Evolutionary conservation across 495 filamentous ascomycete genomes (phyloP).

Genomic region (Collariella sp.): DNA sequence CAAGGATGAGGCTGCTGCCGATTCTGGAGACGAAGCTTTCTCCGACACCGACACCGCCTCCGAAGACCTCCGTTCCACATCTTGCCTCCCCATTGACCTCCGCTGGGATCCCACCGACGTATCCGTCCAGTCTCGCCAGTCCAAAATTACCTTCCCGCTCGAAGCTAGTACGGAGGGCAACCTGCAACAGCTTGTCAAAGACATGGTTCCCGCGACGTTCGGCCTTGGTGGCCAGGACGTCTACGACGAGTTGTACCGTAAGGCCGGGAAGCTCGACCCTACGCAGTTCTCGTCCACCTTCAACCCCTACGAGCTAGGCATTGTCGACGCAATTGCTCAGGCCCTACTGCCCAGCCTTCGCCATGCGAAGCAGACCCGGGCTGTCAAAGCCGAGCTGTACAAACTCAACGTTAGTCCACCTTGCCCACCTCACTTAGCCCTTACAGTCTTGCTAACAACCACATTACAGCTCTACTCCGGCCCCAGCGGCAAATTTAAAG

Average conservation of each 20-base stretch:
- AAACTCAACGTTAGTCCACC: conserved; percentile 44
- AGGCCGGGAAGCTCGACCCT: conserved; percentile 42
- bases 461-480: conserved; percentile 33
- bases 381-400: conserved; percentile 43
- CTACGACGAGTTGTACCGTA: conserved; percentile 42
- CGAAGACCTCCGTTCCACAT: not conserved
- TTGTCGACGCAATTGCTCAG: conserved; percentile 43
- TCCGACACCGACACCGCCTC: not conserved
- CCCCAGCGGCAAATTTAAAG: conserved; percentile 43
- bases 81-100: not conserved
- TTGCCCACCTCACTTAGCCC: conserved; percentile 11
- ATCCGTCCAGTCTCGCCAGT: not conserved
- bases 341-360: conserved; percentile 36
- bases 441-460: conserved; percentile 10
- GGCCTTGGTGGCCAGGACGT: conserved; percentile 39
- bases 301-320: conserved; percentile 44
- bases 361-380: conserved; percentile 1
- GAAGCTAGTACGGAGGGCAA: not conserved
- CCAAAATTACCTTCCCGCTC: not conserved
- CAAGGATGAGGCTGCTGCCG: too few relatives aligned
- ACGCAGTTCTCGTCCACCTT: conserved; percentile 41
- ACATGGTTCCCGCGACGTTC: conserved; percentile 41
- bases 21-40: too few relatives aligned
- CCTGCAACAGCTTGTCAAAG: conserved; percentile 20
- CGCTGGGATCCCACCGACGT: not conserved